Percentiles rank a stretch among this genome's conserved stretches.
These are phyloP conservation scores for Citrus trifoliata DNA, from an alignment of 345 rosid species.

Conservation along the genomic window DNA sequence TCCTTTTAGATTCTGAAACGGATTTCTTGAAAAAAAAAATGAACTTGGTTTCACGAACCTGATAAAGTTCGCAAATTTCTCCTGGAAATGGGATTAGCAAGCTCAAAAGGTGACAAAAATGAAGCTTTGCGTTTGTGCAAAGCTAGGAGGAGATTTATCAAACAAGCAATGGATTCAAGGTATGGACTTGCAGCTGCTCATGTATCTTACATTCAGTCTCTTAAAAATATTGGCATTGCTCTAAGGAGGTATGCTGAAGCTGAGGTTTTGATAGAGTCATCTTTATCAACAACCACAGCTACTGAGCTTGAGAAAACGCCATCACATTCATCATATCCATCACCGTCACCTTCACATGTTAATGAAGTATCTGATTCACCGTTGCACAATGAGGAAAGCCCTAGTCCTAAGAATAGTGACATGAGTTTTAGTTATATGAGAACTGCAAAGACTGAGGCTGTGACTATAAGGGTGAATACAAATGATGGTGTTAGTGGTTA, in stretches of 20 bases:
- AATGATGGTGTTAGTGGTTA: constrained; percentile 19
- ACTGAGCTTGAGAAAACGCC: constrained; percentile 80
- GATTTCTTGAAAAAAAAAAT: neutral
- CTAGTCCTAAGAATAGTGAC: constrained; percentile 12
- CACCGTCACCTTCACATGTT: constrained; percentile 58
- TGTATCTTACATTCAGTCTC: constrained; percentile 76
- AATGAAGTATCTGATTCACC: constrained; percentile 65
- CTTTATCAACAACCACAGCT: constrained; percentile 64
- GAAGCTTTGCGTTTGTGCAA: constrained; percentile 71
- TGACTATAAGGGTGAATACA: constrained; percentile 59
- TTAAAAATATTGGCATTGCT: constrained; percentile 67
- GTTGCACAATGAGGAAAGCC: constrained; percentile 35
- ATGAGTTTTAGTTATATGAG: constrained; percentile 56
- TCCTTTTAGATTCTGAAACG: neutral
- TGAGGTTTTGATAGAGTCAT: constrained; percentile 56
- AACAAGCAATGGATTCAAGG: constrained; percentile 77
- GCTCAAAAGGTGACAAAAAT: constrained; percentile 55
- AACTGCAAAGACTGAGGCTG: constrained; percentile 32
- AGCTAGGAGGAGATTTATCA: constrained; percentile 67
- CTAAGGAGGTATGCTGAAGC: constrained; percentile 78
- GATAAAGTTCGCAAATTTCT: constrained; percentile 9
- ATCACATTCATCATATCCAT: constrained; percentile 69
- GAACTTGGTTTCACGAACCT: constrained; percentile 26
- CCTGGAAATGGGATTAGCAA: constrained; percentile 63
- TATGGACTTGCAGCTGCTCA: constrained; percentile 86